Percentiles rank a stretch among this genome's conserved stretches.
Evolutionary conservation across 164 flowering plant species (phyloP).

Genomic region (Liriodendron chinense): DNA sequence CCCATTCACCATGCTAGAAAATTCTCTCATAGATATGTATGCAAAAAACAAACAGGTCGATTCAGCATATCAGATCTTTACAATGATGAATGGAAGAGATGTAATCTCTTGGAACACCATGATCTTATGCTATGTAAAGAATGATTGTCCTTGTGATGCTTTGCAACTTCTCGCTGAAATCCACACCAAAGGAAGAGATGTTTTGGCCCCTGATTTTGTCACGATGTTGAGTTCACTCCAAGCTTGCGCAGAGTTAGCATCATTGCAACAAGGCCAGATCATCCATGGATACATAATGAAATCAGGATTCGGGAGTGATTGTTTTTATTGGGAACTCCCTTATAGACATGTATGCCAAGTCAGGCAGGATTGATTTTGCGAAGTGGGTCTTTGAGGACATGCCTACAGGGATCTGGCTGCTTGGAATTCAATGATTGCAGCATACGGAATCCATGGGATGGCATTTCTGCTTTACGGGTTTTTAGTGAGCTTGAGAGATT

Average conservation of each 20-base stretch:
- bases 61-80: conserved; percentile 16
- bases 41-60: conserved; percentile 13
- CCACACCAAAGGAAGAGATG: conserved; percentile 1
- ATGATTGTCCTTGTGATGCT: conserved; percentile 9
- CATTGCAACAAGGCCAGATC: conserved; percentile 27
- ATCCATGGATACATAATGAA: conserved; percentile 35
- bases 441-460: conserved; percentile 38
- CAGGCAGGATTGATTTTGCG: conserved; percentile 36
- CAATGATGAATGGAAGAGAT: conserved; percentile 17
- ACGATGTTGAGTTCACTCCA: conserved; percentile 32
- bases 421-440: conserved; percentile 45
- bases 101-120: conserved; percentile 34
- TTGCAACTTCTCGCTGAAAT: conserved; percentile 18
- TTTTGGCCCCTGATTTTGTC: conserved; percentile 19
- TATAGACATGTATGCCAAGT: conserved; percentile 40
- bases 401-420: conserved; percentile 27
- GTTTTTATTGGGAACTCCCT: conserved; percentile 31
- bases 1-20: conserved; percentile 18
- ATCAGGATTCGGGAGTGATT: conserved; percentile 24
- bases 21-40: conserved; percentile 37
- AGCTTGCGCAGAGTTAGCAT: conserved; percentile 42
- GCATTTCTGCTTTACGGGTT: conserved; percentile 30
- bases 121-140: conserved; percentile 23
- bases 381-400: conserved; percentile 25
- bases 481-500: conserved; percentile 25